Evolutionary conservation across 31 red algal genomes (phyloP), one percentile per base, ranked within the genome.

Genomic region (Odonthalia washingtoniensis): DNA sequence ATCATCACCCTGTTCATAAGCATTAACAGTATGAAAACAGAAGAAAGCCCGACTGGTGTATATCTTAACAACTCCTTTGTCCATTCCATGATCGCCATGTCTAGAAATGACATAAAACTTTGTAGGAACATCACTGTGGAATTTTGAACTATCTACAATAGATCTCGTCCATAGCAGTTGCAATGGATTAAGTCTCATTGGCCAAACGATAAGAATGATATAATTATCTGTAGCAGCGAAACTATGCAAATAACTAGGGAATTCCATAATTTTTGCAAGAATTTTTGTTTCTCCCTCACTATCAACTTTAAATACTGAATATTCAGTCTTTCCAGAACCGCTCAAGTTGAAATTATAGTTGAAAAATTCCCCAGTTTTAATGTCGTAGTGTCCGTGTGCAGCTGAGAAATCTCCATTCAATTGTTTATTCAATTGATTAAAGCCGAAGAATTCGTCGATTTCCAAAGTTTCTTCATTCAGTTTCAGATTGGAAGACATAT

Each of bases 141-240:
- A 94, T 28, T 28, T 31, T 46, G 89, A 79, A 0, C 70, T 69
- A 46, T 70, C 77, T 40, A 84, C 70, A 9, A 94, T 21, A 40
- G 35, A 69, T 21, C 64, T 69, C n/a, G 72, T 82, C 85, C 46
- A 89, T 40, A 88, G 4, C 21, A 94, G 16, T 4, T 36, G 46
- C 40, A 84, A 63, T 30, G 46, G 32, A 38, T 84, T 63, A 17
- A 94, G 3, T 17, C 65, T 42, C 6, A 80, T 27, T 41, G 91
- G 91, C 77, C 84, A 94, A 5, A 80, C 38, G 36, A 68, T 61
- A 2, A 94, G 73, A 30, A 94, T 75, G 34, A 89, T 46, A 30
- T 94, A 89, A 1, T 89, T 77, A 57, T 89, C 81, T 4, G 92
- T 94, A 9, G 74, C 36, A 18, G 86, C 75, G 63, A 89, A 85